Evolutionary conservation across 2,329 filamentous ascomycete species (phyloP), one percentile per base, ranked within the genome.

Genomic region (Apiospora sp.): DNA sequence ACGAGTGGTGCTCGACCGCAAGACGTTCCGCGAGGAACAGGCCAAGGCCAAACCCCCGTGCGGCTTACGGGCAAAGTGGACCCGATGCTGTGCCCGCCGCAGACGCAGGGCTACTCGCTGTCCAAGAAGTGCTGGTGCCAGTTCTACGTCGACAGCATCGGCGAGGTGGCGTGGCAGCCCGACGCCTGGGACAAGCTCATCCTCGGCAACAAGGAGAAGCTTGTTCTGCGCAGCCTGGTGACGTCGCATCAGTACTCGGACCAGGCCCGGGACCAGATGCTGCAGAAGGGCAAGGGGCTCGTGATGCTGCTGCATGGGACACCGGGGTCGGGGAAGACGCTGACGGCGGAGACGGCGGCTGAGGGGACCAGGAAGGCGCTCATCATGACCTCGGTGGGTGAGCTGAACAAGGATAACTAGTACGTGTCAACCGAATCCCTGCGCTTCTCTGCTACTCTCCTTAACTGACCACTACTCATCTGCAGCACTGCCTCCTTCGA

Each of bases 261-360:
- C 7, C 75, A 77, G 16, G 76, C 77, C 7, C 74, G 77, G 44
- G 76, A 81, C 44, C 72, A 75, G 24, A 74, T 71, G 24, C 73
- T 76, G 51, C 77, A 77, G 71, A 84, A 84, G 74, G 83, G 83
- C 51, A 83, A 83, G 70, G 83, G 83, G 0, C 76, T 84, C 1
- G 79, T 83, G 0, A 73, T 83, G 7, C 74, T 84, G 4, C 77
- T 84, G 6, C 81, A 82, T 70, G 82, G 82, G 1, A 79, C 79
- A 1, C 81, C 82, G 1, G 82, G 82, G 0, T 78, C 79, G 0
- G 83, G 85, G 24, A 87, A 77, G 46, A 76, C 76, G 1, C 76
- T 83, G 34, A 84, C 82, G 1, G 82, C 81, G 2, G 80, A 83
- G 72, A 79, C 81, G 6, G 79, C 83, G 6, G 81, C 84, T 19